These are phyloP conservation scores for Circinella minor DNA, from an alignment of 371 early-diverging fungal genomes.

Conservation along the genomic window DNA sequence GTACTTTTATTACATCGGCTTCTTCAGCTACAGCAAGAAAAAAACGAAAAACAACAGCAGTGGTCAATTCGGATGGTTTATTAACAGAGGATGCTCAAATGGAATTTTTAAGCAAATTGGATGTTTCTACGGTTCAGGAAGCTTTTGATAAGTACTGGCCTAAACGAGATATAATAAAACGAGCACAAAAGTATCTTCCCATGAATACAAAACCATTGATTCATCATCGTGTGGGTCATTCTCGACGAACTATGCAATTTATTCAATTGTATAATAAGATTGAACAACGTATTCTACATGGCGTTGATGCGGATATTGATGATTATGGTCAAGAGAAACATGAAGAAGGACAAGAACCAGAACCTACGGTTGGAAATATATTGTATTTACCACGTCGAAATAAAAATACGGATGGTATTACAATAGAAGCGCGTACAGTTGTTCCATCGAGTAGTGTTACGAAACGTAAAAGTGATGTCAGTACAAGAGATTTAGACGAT, in stretches of 20 bases:
- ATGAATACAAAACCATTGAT: constrained; percentile 18
- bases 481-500: not conserved
- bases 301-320: not conserved
- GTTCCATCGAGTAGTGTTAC: too few species aligned
- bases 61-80: constrained; percentile 22
- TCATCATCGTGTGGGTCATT: constrained; percentile 29
- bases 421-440: not conserved
- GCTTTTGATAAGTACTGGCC: constrained; percentile 31
- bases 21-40: not conserved
- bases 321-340: not conserved
- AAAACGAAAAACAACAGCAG: not conserved
- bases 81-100: constrained; percentile 14
- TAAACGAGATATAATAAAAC: not conserved
- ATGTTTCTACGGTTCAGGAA: constrained; percentile 17
- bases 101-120: constrained; percentile 16
- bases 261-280: constrained; percentile 25
- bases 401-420: not conserved
- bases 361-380: not conserved
- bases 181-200: constrained; percentile 25
- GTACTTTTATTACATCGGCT: constrained; percentile 20
- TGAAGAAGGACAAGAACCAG: not conserved
- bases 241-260: constrained; percentile 30
- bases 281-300: constrained; percentile 41
- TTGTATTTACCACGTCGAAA: not conserved
- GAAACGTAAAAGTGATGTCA: not conserved